Evolutionary conservation across 768 basidiomycete species (phyloP), one percentile per base, ranked within the genome.

Genomic region (Mycena maculata): DNA sequence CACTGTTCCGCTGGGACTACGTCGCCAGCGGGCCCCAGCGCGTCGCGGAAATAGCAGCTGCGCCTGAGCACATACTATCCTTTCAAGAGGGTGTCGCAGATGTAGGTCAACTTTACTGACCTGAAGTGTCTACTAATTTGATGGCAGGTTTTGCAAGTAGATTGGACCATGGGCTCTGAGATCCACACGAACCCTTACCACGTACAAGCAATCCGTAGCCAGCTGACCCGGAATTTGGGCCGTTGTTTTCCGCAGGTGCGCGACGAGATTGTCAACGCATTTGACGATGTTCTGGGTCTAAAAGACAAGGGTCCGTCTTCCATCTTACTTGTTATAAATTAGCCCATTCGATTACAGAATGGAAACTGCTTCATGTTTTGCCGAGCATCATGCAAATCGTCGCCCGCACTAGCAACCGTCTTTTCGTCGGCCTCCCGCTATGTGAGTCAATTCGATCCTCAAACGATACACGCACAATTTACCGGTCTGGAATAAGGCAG

Each of bases 371-470:
- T 12, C 18, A 11, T 16, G 60, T 61, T 12, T 13, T 42, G 8
- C 49, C 48, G 18, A 52, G 9, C 15, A 28, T 63, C 22, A 63
- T 25, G 42, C 50, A 63, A 16, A n/a, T 63, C 42, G 48, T 52
- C 8, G 48, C 49, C 2, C 60, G 60, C 4, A 61, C 48, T 20
- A 61, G 48, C 49, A 52, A 55, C 25, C 52, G 61, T 16, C 20
- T 63, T 6, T 63, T 63, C 44, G 42, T 55, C 12, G 52, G 61
- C 8, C 52, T 63, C 18, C 61, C 61, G 2, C 53, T 63, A 13
- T 63, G 61, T 54, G 13, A 23, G 61, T 41, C 39, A 23, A 13
- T 38, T 23, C 23, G 23, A 12, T 18, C 6, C 36, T 7, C 22
- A 20, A 22, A 31, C 22, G 25, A 10, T 54, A 16, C 5, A 1